phyloP scores from a whole-genome alignment of 2,329 filamentous ascomycete genomes.

The Nectriaceae sp. region DNA sequence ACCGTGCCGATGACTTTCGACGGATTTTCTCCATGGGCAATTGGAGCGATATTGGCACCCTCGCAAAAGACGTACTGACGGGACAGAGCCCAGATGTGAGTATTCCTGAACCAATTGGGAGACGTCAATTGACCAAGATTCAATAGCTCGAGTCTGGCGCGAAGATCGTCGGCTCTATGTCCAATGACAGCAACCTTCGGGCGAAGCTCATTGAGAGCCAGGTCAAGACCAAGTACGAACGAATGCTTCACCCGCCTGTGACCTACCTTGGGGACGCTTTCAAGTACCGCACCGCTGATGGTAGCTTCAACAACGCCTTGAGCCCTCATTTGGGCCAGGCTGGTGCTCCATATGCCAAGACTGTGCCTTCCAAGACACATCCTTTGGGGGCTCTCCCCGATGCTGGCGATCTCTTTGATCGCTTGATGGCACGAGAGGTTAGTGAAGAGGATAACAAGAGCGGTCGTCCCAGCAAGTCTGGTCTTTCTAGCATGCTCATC shows the following conservation, averaged over 20 bases:
- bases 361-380: constrained; percentile 25
- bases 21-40: not conserved
- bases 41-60: not conserved
- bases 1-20: not conserved
- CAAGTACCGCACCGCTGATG: constrained; percentile 29
- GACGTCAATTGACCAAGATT: not conserved
- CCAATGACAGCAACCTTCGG: constrained; percentile 6
- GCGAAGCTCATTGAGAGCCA: constrained; percentile 11
- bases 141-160: constrained; percentile 6
- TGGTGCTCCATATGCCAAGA: constrained; percentile 32
- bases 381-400: constrained; percentile 30
- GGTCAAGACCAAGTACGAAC: constrained; percentile 22
- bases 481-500: constrained; percentile 75
- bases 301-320: constrained; percentile 30
- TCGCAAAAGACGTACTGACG: not conserved
- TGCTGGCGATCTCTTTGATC: constrained; percentile 59
- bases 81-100: not conserved
- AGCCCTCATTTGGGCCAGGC: constrained; percentile 33
- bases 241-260: constrained; percentile 22
- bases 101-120: not conserved
- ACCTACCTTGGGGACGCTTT: constrained; percentile 27
- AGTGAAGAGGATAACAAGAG: constrained; percentile 38
- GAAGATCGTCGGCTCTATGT: constrained; percentile 6
- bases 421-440: constrained; percentile 62
- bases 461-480: constrained; percentile 67